Evolutionary conservation across 2,329 filamentous ascomycete species (phyloP), one percentile per base, ranked within the genome.

Genomic region (Fusarium anthophilum): DNA sequence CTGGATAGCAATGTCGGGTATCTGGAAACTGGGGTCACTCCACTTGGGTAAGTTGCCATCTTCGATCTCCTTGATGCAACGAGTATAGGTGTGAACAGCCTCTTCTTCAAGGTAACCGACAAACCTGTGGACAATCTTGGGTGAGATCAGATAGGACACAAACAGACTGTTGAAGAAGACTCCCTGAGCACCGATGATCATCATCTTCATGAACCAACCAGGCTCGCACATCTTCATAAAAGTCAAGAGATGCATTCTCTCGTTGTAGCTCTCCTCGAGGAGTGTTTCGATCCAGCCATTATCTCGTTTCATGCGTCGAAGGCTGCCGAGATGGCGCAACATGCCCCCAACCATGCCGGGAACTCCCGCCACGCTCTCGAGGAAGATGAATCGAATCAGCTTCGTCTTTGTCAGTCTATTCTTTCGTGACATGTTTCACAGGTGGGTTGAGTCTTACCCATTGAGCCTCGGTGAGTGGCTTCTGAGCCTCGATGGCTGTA

Each of bases 91-190:
- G 80, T 97, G 89, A 4, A 98, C 96, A 14, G 96, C 96, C 83
- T 99, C 96, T 82, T 99, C 96, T 83, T 99, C 96, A 18, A 99
- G 90, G 78, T 98, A 98, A 4, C 95, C 96, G 60, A 98, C 95
- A 82, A 99, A 98, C 50, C 96, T 92, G 83, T 99, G 96, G 79
- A 94, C 96, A 72, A 94, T 96, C 70, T 92, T 91, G 12, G 96
- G 96, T 3, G 92, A 94, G 69, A 98, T 79, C 39, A 99, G 91
- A 84, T 98, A 98, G 53, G 92, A 89, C 71, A 98, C 69, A 87
- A 99, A 98, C 81, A 98, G 90, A 73, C 91, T 89, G 84, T 99
- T 99, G 89, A 97, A 98, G 87, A 97, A 98, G 77, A 98, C 94
- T 44, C 96, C 96, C 82, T 98, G 96, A 1, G 96, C 95, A 17